phyloP scores from a whole-genome alignment of 208 protist species.

The Novymonas esmeraldas region DNA sequence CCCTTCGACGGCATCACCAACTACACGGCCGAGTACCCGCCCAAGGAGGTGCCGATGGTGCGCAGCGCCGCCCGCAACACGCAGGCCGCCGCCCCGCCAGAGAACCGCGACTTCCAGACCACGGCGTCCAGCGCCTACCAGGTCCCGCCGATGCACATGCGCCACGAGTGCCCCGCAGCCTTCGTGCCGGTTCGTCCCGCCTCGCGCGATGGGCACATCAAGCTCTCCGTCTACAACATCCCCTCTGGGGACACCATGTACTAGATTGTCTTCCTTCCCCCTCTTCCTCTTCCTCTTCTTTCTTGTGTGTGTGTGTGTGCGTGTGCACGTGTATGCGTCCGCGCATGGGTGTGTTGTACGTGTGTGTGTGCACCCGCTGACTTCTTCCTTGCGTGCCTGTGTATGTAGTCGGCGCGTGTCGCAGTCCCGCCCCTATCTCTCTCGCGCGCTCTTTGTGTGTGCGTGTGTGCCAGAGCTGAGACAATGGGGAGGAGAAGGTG shows the following conservation, averaged over 20 bases:
- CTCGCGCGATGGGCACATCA: constrained; percentile 86
- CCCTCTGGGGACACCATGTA: constrained; percentile 69
- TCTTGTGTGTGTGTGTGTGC: not conserved
- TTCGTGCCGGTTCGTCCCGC: constrained; percentile 68
- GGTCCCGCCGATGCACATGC: constrained; percentile 57
- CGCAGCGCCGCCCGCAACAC: constrained; percentile 34
- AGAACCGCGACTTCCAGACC: constrained; percentile 89
- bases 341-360: not conserved
- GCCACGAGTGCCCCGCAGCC: constrained; percentile 73
- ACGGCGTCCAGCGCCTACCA: constrained; percentile 61
- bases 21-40: constrained; percentile 88
- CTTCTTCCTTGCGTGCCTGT: too few species aligned
- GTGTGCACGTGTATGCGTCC: not conserved
- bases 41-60: constrained; percentile 73
- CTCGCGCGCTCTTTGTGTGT: too few species aligned
- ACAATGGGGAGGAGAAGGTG: too few species aligned
- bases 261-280: constrained; percentile 9
- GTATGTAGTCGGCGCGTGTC: too few species aligned
- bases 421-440: too few species aligned
- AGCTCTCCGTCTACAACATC: constrained; percentile 87
- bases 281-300: not conserved
- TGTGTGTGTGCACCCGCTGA: too few species aligned
- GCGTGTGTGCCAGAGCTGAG: too few species aligned
- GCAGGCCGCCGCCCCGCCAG: constrained; percentile 37
- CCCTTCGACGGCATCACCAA: constrained; percentile 88